Base-by-base conservation (phyloP, 352 stramenopile species). In the Globisporangium heterothallicum region DNA sequence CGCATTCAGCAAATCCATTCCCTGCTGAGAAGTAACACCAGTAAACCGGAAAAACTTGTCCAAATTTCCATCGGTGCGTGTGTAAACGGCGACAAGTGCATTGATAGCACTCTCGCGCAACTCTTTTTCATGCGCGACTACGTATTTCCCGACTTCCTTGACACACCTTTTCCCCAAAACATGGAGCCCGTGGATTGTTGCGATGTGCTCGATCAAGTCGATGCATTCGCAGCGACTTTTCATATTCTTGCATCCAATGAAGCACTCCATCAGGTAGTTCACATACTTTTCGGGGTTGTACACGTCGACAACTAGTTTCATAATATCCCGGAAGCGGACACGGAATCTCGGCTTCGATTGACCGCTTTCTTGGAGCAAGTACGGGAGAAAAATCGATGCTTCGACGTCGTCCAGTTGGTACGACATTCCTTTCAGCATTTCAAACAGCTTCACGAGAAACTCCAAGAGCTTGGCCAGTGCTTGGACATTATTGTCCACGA, bases 401-500 rank as follows among this genome's bases (percentile, higher is more conserved):
- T 95, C 84, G 2, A 91, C 83, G 29, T 95, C 84, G 46, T 93
- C 74, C 29, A 95, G 53, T 36, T 84, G 63, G 49, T 91, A 92
- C 4, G 60, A 47, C 9, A 59, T 54, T 4, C 65, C 61, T 42
- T 87, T 88, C n/a, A 95, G 53, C 60, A 92, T 72, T 49, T 87
- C 70, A 29, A 95, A 88, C 12, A 95, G 63, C 46, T 88, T 86
- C 7, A 92, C 74, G 7, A 94, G 51, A 2, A 94, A 70, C 40
- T 95, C 83, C 2, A 95, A 62, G 27, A 95, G 48, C 35, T 93
- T 93, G 1, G 77, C 80, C 14, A 93, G 66, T 0, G 79, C 84
- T 58, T 95, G 83, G 14, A 93, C 84, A 40, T 95, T 95, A 50
- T 93, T 93, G 61, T 95, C 84, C 7, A 93, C 83, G 43, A 95